These are phyloP conservation scores for Rubroboletus satanas DNA, from an alignment of 768 basidiomycete genomes.

Conservation along the genomic window DNA sequence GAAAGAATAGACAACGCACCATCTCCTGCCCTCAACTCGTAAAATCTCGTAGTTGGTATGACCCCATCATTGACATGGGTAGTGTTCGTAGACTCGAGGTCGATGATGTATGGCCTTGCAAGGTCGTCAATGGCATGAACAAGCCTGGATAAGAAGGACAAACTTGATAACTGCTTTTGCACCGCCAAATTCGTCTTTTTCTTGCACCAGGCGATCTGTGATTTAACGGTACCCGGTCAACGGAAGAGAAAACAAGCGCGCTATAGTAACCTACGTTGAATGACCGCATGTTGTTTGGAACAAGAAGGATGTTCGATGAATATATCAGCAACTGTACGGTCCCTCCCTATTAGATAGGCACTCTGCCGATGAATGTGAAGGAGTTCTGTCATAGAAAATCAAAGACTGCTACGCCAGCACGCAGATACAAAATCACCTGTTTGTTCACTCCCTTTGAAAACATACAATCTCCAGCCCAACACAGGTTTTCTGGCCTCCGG, in stretches of 20 bases:
- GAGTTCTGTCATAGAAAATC: constrained; percentile 51
- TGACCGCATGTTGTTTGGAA: constrained; percentile 96
- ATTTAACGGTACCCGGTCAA: constrained; percentile 4
- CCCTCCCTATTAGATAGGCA: constrained; percentile 90
- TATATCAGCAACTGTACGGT: constrained; percentile 82
- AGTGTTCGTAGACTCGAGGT: constrained; percentile 97
- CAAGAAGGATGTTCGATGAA: constrained; percentile 93
- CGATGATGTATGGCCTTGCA: constrained; percentile 89
- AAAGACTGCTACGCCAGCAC: neutral
- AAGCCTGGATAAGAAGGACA: constrained; percentile 29
- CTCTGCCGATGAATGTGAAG: constrained; percentile 93
- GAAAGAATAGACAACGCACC: constrained; percentile 44
- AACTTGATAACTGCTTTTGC: constrained; percentile 81
- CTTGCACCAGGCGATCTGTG: constrained; percentile 75
- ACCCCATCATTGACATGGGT: constrained; percentile 85
- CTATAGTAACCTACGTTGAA: constrained; percentile 64
- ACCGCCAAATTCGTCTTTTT: constrained; percentile 84
- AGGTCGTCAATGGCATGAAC: constrained; percentile 6
- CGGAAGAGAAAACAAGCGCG: neutral
- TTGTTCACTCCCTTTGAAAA: constrained; percentile 95
- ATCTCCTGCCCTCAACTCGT: constrained; percentile 75
- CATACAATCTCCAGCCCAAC: constrained; percentile 90
- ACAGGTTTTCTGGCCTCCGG: constrained; percentile 94
- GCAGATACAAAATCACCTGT: constrained; percentile 56
- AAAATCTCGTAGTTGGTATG: constrained; percentile 84